Base-by-base conservation (phyloP, 2,329 filamentous ascomycete genomes). In the Nigrospora osmanthi region DNA sequence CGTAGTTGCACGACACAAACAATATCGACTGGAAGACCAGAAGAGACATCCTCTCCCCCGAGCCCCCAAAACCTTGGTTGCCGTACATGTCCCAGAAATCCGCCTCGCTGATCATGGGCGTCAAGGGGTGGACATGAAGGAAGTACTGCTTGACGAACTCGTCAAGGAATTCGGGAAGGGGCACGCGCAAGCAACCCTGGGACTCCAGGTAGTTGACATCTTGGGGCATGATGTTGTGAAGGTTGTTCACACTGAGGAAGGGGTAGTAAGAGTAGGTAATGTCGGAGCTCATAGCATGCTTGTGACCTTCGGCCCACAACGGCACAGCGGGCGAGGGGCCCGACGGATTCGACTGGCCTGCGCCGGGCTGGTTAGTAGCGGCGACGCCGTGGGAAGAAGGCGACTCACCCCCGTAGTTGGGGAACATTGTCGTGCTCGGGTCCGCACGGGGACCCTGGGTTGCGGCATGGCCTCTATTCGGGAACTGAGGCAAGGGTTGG, bases 141-240 rank as follows among this genome's bases (percentile, higher is more conserved):
- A 72, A 72, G 49, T 71, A 72, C 40, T 72, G 66, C 50, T 68
- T 64, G 5, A 76, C 60, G 46, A 77, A 73, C 41, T 72, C 69
- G 42, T 73, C 67, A 0, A 74, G 56, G 1, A 70, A 58, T 1
- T 58, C 47, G 17, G 62, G 58, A 0, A 62, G 66, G 0, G 72
- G 72, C 7, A 76, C 56, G 15, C 64, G 63, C 2, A 75, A 58
- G 49, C 70, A 73, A 5, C 68, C 67, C 48, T 75, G 70, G 1
- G 65, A 59, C 40, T 68, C 64, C 33, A 75, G 59, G 48, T 68
- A 74, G 47, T 67, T 68, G 47, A 72, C 63, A 51, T 75, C 71
- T 49, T 72, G 68, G 1, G 65, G 62, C 40, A 68, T 63, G 40
- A 70, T 63, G 43, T 62, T 63, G 34, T 58, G 57, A 11, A 67